Evolutionary conservation across 345 rosid genomes (phyloP).

Genomic region (Corchorus capsularis): DNA sequence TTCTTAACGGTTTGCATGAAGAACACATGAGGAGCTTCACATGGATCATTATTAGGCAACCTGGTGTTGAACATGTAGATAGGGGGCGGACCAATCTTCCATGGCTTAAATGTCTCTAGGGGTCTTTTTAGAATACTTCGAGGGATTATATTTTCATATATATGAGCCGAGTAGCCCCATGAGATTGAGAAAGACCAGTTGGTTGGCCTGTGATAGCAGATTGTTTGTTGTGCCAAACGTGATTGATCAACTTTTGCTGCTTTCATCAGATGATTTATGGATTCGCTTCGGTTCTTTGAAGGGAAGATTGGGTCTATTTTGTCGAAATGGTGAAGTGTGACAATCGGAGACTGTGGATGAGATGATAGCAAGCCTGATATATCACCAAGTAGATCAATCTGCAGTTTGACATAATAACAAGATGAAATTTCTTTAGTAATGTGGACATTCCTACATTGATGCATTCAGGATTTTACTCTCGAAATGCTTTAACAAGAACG

Average conservation of each 20-base stretch:
- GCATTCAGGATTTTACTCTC: too few species aligned
- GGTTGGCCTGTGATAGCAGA: slow-evolving; percentile 51
- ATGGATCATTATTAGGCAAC: slow-evolving; percentile 34
- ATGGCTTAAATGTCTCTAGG: slow-evolving; percentile 58
- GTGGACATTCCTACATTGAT: too few species aligned
- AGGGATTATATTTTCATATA: slow-evolving; percentile 54
- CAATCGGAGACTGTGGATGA: slow-evolving; percentile 56
- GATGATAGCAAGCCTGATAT: slow-evolving; percentile 69
- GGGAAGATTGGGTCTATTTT: slow-evolving; percentile 62
- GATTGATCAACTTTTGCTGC: slow-evolving; percentile 50
- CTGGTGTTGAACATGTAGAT: slow-evolving; percentile 56
- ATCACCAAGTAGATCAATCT: slow-evolving; percentile 66
- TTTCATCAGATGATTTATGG: slow-evolving; percentile 59
- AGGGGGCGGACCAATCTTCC: slow-evolving; percentile 44
- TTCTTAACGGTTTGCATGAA: slow-evolving; percentile 52
- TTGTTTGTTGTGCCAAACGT: slow-evolving; percentile 59
- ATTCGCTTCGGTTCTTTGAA: slow-evolving; percentile 43
- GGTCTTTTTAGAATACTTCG: slow-evolving; percentile 50
- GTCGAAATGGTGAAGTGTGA: slow-evolving; percentile 70
- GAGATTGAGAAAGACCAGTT: slow-evolving; percentile 69
- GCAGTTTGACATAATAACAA: slow-evolving; percentile 15
- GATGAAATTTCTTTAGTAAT: neutral
- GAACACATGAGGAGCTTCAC: slow-evolving; percentile 59
- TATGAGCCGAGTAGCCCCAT: slow-evolving; percentile 66
- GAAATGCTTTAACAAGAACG: too few species aligned